Base-by-base conservation (phyloP, 176 grass and related monocot species). In the Phragmites australis region DNA sequence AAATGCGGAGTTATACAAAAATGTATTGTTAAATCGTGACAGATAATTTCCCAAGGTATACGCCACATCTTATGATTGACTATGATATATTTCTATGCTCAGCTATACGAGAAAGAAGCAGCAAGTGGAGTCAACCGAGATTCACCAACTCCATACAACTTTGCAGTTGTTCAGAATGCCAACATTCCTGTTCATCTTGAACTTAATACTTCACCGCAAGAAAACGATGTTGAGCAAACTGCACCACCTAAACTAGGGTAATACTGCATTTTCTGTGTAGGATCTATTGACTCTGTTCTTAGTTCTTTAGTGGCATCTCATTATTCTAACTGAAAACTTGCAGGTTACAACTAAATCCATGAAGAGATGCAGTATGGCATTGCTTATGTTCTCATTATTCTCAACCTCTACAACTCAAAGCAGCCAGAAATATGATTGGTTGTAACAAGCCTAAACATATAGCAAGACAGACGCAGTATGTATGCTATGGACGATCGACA, bases 201-300 rank as follows among this genome's bases (percentile, higher is more conserved):
- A 79, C 76, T 97, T 85, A 91, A 86, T 77, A 75, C 78, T 64
- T 85, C 75, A 34, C 82, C 60, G 21, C 86, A 81, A 61, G 80
- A 84, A 74, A 74, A 70, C 55, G 45, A 80, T 64, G 51, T 56
- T 51, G 54, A 76, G 22, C 72, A 84, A 50, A 49, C 77, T 37
- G 37, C 55, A 30, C 32, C 74, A 57, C 94, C 91, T 81, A 93
- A 77, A 74, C 75, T 97, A 86, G 91, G 89, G 94, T 97, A 97
- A 89, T 29, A n/a, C 49, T 22, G 49, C 3, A 45, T 72, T 71
- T 71, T 88, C n/a, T 62, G 47, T 58, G 30, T 61, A 60, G 1
- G 26, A 60, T 31, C 17, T 65, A 81, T 57, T 78, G 34, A 43
- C 26, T 69, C 9, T 80, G 8, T 60, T 85, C 71, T 60, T 34